phyloP scores from a whole-genome alignment of 2,329 filamentous ascomycete species.

The Torrubiella hemipterigena region DNA sequence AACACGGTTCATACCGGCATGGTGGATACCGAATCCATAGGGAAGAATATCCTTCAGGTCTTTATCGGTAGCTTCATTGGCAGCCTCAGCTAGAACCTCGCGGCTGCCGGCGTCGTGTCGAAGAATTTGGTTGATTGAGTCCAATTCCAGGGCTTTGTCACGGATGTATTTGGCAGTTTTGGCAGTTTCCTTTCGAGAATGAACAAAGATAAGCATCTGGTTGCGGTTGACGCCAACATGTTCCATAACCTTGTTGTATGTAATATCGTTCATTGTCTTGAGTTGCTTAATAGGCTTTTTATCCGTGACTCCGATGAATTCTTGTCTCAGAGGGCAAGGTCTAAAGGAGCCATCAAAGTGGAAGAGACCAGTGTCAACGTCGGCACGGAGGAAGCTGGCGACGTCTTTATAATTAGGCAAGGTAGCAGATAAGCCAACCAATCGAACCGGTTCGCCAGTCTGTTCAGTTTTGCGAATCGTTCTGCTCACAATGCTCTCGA shows the following conservation, averaged over 20 bases:
- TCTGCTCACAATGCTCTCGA: conserved; percentile 92
- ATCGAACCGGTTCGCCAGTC: conserved; percentile 82
- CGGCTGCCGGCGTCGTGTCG: conserved; percentile 84
- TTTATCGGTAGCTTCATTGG: conserved; percentile 68
- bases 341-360: conserved; percentile 93
- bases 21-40: conserved; percentile 96
- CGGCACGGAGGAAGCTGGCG: conserved; percentile 85
- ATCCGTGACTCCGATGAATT: conserved; percentile 94
- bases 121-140: conserved; percentile 92
- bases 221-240: conserved; percentile 88
- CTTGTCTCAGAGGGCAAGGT: conserved; percentile 88
- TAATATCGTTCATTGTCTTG: conserved; percentile 99
- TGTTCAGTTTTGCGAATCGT: conserved; percentile 90
- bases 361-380: conserved; percentile 75
- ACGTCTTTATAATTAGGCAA: conserved; percentile 95
- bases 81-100: conserved; percentile 77
- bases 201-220: conserved; percentile 98
- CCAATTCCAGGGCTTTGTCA: conserved; percentile 93
- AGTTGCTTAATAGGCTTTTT: conserved; percentile 98
- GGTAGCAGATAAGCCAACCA: conserved; percentile 88
- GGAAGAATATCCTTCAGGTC: conserved; percentile 90
- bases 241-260: conserved; percentile 93
- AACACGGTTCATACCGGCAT: conserved; percentile 92
- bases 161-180: conserved; percentile 95
- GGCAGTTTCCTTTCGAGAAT: conserved; percentile 94